These are phyloP conservation scores for Marchantia polymorpha DNA, from an alignment of 225 moss, liverwort and hornwort species.

Conservation along the genomic window DNA sequence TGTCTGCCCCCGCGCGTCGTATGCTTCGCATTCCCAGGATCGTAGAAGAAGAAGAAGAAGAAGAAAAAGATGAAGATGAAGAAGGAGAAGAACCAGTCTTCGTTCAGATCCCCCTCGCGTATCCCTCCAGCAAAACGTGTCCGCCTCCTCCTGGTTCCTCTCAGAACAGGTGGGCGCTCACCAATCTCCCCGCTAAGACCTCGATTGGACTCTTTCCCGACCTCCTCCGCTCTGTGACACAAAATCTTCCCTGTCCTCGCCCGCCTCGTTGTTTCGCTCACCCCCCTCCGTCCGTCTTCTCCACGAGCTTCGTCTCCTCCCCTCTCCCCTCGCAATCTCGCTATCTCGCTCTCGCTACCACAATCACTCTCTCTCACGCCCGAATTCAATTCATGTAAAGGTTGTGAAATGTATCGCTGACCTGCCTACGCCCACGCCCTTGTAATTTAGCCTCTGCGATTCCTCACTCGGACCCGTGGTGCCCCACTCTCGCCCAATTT, in stretches of 20 bases:
- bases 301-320: not conserved
- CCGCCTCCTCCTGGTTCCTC: slow-evolving; percentile 19
- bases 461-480: not conserved
- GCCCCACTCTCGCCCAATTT: not conserved
- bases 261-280: too few species aligned
- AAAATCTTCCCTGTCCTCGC: not conserved
- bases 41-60: not conserved
- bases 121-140: slow-evolving; percentile 5
- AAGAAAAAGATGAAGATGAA: not conserved
- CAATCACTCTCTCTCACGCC: not conserved
- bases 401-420: slow-evolving; percentile 20
- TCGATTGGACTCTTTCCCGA: slow-evolving; percentile 15
- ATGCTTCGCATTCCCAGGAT: not conserved
- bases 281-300: not conserved
- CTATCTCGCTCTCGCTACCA: not conserved
- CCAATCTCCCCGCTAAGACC: slow-evolving; percentile 1
- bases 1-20: not conserved
- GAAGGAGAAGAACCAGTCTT: not conserved
- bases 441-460: slow-evolving; percentile 14
- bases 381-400: slow-evolving; percentile 6
- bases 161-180: slow-evolving; percentile 19
- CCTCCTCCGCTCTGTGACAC: not conserved
- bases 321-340: not conserved
- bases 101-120: not conserved
- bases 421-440: not conserved